phyloP scores from a whole-genome alignment of 352 stramenopile genomes.

The Globisporangium yorkense region DNA sequence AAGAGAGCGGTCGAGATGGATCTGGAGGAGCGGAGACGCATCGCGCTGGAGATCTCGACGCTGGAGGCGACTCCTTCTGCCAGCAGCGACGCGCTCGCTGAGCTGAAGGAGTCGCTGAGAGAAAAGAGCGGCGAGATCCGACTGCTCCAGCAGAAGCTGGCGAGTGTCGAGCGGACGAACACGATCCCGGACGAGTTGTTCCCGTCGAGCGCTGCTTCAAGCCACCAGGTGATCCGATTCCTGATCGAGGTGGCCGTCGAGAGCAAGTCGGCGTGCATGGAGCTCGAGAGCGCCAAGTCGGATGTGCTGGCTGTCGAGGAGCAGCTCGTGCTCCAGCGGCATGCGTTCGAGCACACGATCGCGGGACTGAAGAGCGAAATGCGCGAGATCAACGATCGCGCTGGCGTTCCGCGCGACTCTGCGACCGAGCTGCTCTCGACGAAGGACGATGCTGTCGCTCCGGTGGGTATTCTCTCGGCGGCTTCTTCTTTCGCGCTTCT shows the following conservation, averaged over 20 bases:
- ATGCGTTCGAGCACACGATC: conserved; percentile 19
- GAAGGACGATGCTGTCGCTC: conserved; percentile 1
- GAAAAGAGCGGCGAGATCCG: conserved; percentile 56
- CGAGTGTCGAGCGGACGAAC: conserved; percentile 42
- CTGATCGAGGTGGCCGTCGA: conserved; percentile 41
- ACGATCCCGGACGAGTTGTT: conserved; percentile 34
- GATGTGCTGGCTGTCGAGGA: conserved; percentile 26
- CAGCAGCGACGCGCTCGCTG: conserved; percentile 19
- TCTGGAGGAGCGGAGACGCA: conserved; percentile 41
- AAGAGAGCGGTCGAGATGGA: conserved; percentile 48
- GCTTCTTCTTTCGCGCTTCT: neutral
- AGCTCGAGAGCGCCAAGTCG: conserved; percentile 28
- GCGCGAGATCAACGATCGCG: conserved; percentile 13
- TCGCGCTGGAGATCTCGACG: conserved; percentile 35
- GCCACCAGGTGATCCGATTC: conserved; percentile 48
- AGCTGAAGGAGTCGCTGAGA: conserved; percentile 29
- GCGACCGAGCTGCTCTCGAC: conserved; percentile 3
- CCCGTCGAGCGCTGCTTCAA: conserved; percentile 25
- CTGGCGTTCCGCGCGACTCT: neutral
- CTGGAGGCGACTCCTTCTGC: conserved; percentile 14
- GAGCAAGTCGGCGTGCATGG: conserved; percentile 24
- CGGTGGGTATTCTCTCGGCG: neutral
- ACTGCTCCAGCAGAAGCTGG: conserved; percentile 55
- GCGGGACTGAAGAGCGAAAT: conserved; percentile 21
- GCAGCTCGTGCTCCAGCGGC: conserved; percentile 21